A percentile compares a stretch with the other conserved stretches of the same genome.
These are phyloP conservation scores for Amanita muscaria DNA, from an alignment of 768 basidiomycete species.

Conservation along the genomic window DNA sequence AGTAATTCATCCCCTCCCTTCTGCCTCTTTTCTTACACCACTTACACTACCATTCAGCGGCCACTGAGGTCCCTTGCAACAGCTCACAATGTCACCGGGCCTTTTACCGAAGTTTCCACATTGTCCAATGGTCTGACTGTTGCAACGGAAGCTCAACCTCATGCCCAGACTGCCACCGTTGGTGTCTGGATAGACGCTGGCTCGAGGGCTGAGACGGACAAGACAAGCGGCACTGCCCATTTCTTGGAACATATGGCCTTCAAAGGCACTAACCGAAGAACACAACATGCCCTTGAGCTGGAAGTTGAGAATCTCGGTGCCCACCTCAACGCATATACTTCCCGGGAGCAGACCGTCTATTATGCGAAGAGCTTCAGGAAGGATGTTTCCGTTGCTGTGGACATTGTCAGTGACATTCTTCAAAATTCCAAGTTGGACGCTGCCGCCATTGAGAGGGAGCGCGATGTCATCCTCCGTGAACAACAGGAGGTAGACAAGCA, in stretches of 20 bases:
- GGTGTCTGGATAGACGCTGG: conserved; percentile 99
- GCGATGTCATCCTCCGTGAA: conserved; percentile 93
- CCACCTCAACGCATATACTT: conserved; percentile 96
- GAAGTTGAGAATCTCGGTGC: conserved; percentile 98
- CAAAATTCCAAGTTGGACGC: conserved; percentile 93
- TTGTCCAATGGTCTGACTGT: conserved; percentile 93
- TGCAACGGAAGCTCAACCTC: conserved; percentile 83
- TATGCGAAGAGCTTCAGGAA: conserved; percentile 98
- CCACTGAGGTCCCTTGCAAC: conserved; percentile 69
- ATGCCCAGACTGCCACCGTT: conserved; percentile 95
- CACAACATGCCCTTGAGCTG: conserved; percentile 86
- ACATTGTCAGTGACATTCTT: conserved; percentile 97
- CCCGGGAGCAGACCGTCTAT: conserved; percentile 98
- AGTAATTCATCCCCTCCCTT: no score
- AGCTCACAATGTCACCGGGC: conserved; percentile 52
- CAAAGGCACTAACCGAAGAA: conserved; percentile 86
- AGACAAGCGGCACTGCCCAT: conserved; percentile 93
- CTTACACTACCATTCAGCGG: no score
- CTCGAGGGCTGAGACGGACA: conserved; percentile 91
- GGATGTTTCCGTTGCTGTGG: conserved; percentile 84
- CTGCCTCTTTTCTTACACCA: no score
- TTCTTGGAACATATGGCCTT: conserved; percentile 99
- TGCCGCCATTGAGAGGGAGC: conserved; percentile 85
- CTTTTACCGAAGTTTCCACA: conserved; percentile 85
- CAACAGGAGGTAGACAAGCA: conserved; percentile 99